Evolutionary conservation across 2,329 filamentous ascomycete genomes (phyloP).

Genomic region (Cephalotrichum gorgonifer): DNA sequence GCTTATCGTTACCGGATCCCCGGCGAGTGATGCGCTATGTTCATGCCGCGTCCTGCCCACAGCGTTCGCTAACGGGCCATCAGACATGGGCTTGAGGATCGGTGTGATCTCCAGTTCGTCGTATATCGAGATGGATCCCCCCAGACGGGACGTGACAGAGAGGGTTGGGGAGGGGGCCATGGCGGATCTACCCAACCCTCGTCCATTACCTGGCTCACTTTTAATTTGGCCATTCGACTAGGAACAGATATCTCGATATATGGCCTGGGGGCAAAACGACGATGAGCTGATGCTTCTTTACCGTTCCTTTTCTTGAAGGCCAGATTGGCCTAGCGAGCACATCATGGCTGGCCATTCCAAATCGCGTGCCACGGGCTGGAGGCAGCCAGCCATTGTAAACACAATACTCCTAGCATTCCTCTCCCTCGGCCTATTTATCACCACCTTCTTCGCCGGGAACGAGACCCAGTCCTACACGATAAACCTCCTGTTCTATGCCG

Average conservation of each 20-base stretch:
- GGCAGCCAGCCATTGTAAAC: neutral
- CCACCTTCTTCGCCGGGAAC: constrained; percentile 2
- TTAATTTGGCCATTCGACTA: neutral
- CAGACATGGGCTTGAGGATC: neutral
- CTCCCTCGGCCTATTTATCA: neutral
- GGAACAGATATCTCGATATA: neutral
- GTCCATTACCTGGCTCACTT: neutral
- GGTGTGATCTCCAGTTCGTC: neutral
- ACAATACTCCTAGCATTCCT: neutral
- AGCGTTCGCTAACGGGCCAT: neutral
- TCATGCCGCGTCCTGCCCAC: neutral
- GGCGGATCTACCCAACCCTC: neutral
- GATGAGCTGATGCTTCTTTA: neutral
- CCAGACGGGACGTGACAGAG: too few species aligned
- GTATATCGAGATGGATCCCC: neutral
- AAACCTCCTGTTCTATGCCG: constrained; percentile 13
- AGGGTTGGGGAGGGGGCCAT: neutral
- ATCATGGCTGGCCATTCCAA: neutral
- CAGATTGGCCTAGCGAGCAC: neutral
- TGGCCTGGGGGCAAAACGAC: neutral
- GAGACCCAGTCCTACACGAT: constrained; percentile 8
- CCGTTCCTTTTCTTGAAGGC: neutral
- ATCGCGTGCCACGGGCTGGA: neutral
- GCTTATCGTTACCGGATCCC: neutral
- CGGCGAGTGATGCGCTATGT: neutral